phyloP scores from a whole-genome alignment of 2,329 filamentous ascomycete genomes.

The Colletotrichum chrysophilum region DNA sequence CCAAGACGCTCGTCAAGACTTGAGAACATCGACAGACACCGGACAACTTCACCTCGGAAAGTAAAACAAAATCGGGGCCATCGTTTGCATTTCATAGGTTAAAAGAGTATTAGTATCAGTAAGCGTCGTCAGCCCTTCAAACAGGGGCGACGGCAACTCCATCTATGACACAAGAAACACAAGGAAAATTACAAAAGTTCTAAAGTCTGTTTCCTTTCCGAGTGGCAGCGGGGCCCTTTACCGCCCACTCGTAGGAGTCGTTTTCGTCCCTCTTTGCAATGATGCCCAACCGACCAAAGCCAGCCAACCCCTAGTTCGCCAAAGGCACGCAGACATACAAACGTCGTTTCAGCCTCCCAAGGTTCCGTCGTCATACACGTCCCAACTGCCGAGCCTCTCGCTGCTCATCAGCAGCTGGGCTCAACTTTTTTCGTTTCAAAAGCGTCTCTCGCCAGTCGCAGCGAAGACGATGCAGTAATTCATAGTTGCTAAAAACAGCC shows the following conservation, averaged over 20 bases:
- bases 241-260: not conserved
- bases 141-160: not conserved
- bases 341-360: conserved; percentile 21
- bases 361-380: conserved; percentile 22
- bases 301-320: conserved; percentile 17
- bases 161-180: conserved; percentile 19
- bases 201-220: conserved; percentile 8
- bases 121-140: not conserved
- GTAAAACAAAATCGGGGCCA: not conserved
- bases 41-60: not conserved
- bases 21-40: not conserved
- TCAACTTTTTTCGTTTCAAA: conserved; percentile 10
- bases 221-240: not conserved
- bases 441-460: conserved; percentile 4
- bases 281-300: conserved; percentile 19
- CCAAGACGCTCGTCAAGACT: not conserved
- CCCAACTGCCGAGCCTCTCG: conserved; percentile 7
- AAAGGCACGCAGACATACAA: conserved; percentile 23
- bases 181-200: conserved; percentile 21
- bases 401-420: conserved; percentile 5
- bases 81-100: not conserved
- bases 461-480: conserved; percentile 18
- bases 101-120: conserved; percentile 21
- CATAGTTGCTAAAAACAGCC: conserved; percentile 16
- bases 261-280: conserved; percentile 18